phyloP scores from a whole-genome alignment of 2,329 filamentous ascomycete species.

The Trichophyton mentagrophytes region DNA sequence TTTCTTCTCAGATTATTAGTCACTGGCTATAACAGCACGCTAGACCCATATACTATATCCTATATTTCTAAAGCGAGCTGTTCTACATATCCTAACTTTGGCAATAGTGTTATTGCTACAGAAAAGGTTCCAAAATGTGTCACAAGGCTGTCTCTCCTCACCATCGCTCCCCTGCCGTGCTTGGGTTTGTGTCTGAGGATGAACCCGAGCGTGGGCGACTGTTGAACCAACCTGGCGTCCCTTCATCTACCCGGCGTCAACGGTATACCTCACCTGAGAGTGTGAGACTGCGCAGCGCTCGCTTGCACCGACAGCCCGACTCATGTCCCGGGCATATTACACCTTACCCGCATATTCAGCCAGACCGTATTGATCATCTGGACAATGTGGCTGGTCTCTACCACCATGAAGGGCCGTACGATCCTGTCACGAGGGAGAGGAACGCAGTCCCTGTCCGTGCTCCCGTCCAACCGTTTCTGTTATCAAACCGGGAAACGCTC shows the following conservation, averaged over 20 bases:
- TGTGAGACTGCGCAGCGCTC: neutral
- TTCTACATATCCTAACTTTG: too few relatives aligned
- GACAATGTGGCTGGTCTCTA: constrained; percentile 39
- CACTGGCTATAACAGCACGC: neutral
- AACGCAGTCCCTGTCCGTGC: constrained; percentile 53
- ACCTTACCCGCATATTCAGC: constrained; percentile 34
- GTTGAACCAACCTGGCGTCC: neutral
- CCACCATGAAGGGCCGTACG: constrained; percentile 84
- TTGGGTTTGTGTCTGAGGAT: too few relatives aligned
- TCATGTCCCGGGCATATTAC: neutral
- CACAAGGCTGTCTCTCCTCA: too few relatives aligned
- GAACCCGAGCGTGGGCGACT: neutral
- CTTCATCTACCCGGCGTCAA: neutral
- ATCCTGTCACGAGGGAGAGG: constrained; percentile 62
- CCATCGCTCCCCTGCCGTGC: too few relatives aligned
- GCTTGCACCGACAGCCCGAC: neutral
- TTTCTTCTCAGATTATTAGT: neutral
- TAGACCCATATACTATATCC: neutral
- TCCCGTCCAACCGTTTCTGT: constrained; percentile 63
- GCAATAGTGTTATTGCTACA: too few relatives aligned
- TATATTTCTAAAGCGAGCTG: neutral
- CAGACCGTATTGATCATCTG: constrained; percentile 70
- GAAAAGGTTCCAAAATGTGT: too few relatives aligned
- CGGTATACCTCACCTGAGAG: neutral
- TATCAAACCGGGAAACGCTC: constrained; percentile 63